Base-by-base conservation (phyloP, 352 stramenopile genomes). In the Blastocystis sp. region DNA sequence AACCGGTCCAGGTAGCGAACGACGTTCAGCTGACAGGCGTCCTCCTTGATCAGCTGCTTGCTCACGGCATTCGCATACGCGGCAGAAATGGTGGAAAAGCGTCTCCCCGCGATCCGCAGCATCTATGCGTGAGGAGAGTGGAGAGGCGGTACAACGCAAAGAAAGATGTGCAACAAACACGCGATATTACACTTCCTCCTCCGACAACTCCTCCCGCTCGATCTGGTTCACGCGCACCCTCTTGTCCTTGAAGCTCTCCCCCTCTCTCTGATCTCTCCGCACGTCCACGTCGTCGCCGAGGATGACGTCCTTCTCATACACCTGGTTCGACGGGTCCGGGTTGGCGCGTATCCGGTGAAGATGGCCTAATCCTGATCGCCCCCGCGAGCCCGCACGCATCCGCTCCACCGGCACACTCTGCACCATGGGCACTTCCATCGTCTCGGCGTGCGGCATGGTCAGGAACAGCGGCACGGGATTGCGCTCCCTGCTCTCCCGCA, bases 271-370 rank as follows among this genome's bases (percentile, higher is more conserved):
- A 10, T 43, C 14, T 21, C 66, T 62, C 61, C 64, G 17, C 34
- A 52, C 64, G 43, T 74, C 64, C 34, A 34, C 41, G 21, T 34
- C 41, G 45, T 84, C 74, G 2, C 66, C 74, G 9, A 84, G 48
- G 3, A 84, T 67, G 53, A 84, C 74, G 28, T 84, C 74, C 53
- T 84, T 84, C 41, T 84, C 74, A 41, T 70, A 84, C 9, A 84
- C 66, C 19, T 84, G 48, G 41, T 67, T 69, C 2, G 74, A 84
- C 2, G 64, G 64, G 45, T 84, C 74, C 10, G 56, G 53, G 7
- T 43, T n/a, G 43, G 60, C 71, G 28, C 52, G 71, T 41, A 67
- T 43, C 4, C 14, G 38, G 17, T 81, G 71, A 7, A 65, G 61
- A 19, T n/a, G 23, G 2, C 43, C 71, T 81, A 81, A 14, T 21